Conservation (phyloP, 306 rosid genomes). For the Hippophae gyantsensis region DNA sequence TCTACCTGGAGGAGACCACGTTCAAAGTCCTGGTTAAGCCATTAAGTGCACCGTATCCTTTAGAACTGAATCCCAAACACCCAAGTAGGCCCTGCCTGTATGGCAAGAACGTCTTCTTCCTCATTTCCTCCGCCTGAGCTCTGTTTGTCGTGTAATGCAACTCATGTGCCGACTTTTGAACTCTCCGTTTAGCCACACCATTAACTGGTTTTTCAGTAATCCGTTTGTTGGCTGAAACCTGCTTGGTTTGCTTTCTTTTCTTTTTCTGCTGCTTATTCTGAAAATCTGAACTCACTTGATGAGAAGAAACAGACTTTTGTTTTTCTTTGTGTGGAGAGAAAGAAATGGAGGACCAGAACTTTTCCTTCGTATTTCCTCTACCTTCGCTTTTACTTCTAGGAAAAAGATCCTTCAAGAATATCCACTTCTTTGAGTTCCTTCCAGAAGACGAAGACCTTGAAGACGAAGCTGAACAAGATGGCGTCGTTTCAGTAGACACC, state of each 20-base stretch:
- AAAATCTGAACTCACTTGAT: neutral
- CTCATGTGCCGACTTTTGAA: slow-evolving; percentile 10
- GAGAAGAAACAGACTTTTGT: neutral
- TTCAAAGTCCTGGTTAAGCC: slow-evolving; percentile 9
- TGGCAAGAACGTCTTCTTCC: slow-evolving; percentile 19
- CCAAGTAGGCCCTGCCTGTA: slow-evolving; percentile 18
- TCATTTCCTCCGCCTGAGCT: slow-evolving; percentile 21
- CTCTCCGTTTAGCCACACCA: slow-evolving; percentile 3
- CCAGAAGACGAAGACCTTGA: slow-evolving; percentile 26
- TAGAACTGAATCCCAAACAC: slow-evolving; percentile 19
- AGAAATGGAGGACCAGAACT: slow-evolving; percentile 15
- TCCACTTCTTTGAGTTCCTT: slow-evolving; percentile 27
- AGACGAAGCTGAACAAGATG: slow-evolving; percentile 18
- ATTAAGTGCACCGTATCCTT: slow-evolving; percentile 10
- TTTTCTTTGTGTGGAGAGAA: slow-evolving; percentile 18
- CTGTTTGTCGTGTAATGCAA: slow-evolving; percentile 17
- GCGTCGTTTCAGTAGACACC: slow-evolving; percentile 7
- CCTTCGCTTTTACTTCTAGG: slow-evolving; percentile 28
- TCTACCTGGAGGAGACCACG: slow-evolving; percentile 15
- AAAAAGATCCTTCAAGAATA: slow-evolving; percentile 23
- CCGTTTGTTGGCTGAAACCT: slow-evolving; percentile 7
- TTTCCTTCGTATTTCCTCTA: slow-evolving; percentile 14
- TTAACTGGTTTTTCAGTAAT: slow-evolving; percentile 10
- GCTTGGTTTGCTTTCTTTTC: slow-evolving; percentile 13
- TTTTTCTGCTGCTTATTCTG: slow-evolving; percentile 7